Base-by-base conservation (phyloP, 352 stramenopile species). In the Phytophthora hibernalis region DNA sequence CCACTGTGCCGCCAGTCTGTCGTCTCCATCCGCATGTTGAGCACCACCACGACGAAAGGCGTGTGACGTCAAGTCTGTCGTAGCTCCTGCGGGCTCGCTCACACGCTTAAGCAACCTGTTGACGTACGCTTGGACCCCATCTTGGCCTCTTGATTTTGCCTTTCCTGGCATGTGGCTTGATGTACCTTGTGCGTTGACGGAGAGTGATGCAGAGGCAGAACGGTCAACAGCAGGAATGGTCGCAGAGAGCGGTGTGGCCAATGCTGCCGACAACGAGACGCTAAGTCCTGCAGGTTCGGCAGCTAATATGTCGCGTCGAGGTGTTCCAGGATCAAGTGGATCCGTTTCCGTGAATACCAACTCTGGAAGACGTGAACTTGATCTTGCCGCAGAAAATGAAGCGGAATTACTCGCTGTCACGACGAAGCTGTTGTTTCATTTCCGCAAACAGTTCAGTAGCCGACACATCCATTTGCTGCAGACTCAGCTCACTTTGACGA, bases 21-120 rank as follows among this genome's bases (percentile, higher is more conserved):
- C 28, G n/a, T 63, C 55, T 6, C 55, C 63, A 43, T 82, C 74
- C 0, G 65, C 61, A 40, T 78, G 61, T 37, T 80, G 61, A 0
- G 54, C 64, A 0, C 56, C 67, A 2, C 74, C 63, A 6, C 67
- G 70, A 0, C 60, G 50, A 12, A 77, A 76, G 8, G 56, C 72
- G 43, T 77, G 60, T n/a, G n/a, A n/a, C n/a, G n/a, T n/a, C n/a
- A n/a, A n/a, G n/a, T n/a, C n/a, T n/a, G n/a, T n/a, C n/a, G 16
- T 63, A 77, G 0, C 53, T 70, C 60, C 54, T 18, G 62, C 58
- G 0, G 47, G 49, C 0, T 22, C 26, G 0, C 37, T 15, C 5
- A 76, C 47, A 13, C 61, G 62, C n/a, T 65, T 59, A 0, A 73
- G 54, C 5, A 79, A 18, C 0, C 67, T 33, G 22, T 77, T 80